phyloP scores from a whole-genome alignment of 176 grass and related monocot species.

The Triticum urartu region DNA sequence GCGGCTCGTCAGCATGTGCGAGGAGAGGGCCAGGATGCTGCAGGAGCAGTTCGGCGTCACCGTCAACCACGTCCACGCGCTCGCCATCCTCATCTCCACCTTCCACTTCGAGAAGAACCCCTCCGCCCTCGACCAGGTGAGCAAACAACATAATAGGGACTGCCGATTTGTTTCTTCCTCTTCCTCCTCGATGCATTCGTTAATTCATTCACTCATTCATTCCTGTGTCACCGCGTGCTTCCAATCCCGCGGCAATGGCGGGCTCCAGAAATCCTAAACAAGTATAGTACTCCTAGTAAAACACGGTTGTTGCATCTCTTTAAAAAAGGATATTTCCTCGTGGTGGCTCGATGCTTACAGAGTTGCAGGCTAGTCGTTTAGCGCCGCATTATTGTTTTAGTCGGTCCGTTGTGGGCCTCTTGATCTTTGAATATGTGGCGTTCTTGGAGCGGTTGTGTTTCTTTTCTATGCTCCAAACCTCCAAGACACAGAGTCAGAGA shows the following conservation, averaged over 20 bases:
- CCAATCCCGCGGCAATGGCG: slow-evolving; percentile 1
- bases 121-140: slow-evolving; percentile 74
- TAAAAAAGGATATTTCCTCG: slow-evolving; percentile 1
- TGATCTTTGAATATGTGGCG: slow-evolving; percentile 36
- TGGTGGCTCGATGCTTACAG: slow-evolving; percentile 36
- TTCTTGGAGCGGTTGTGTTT: slow-evolving; percentile 21
- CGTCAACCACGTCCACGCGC: slow-evolving; percentile 90
- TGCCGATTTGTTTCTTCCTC: too few relatives aligned
- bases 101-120: slow-evolving; percentile 88
- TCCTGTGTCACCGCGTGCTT: background rate
- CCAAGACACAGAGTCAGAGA: background rate
- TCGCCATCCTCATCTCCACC: slow-evolving; percentile 81
- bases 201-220: background rate
- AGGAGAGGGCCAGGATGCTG: slow-evolving; percentile 93
- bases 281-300: background rate
- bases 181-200: background rate
- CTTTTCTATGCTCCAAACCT: background rate
- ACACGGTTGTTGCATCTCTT: background rate
- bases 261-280: slow-evolving; percentile 25
- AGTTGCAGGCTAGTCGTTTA: slow-evolving; percentile 31
- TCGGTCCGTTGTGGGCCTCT: slow-evolving; percentile 32
- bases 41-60: slow-evolving; percentile 97
- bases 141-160: too few relatives aligned
- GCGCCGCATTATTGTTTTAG: slow-evolving; percentile 36
- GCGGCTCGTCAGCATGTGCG: slow-evolving; percentile 79